phyloP scores from a whole-genome alignment of 306 rosid genomes.

The Rosa lucieae region DNA sequence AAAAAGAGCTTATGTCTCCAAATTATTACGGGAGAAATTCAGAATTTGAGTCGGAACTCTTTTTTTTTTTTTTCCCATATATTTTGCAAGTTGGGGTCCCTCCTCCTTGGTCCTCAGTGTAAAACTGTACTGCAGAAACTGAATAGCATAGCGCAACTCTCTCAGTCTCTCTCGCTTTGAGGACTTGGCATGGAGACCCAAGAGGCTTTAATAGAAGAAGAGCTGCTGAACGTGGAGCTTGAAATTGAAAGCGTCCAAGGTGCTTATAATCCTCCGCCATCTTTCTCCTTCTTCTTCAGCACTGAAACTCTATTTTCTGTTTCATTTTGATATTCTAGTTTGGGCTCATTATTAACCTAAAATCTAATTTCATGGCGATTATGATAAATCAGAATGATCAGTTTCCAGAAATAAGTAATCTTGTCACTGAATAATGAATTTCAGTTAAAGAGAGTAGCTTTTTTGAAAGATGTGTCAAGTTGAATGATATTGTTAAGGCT shows the following conservation, averaged over 20 bases:
- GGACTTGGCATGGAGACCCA: slow-evolving; percentile 49
- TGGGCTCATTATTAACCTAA: not conserved
- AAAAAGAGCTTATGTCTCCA: too few species aligned
- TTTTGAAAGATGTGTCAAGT: not conserved
- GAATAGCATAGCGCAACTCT: too few species aligned
- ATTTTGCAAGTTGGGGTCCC: too few species aligned
- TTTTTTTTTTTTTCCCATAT: too few species aligned
- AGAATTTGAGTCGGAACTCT: too few species aligned
- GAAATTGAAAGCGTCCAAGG: slow-evolving; percentile 86
- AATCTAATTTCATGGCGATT: not conserved
- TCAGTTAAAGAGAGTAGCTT: not conserved
- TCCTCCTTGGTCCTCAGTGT: too few species aligned
- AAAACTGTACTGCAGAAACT: too few species aligned
- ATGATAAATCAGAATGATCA: not conserved
- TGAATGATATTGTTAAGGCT: not conserved
- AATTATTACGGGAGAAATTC: too few species aligned
- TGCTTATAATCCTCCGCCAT: not conserved
- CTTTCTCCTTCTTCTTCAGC: not conserved
- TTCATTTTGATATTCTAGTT: not conserved
- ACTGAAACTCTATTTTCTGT: not conserved
- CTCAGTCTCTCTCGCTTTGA: not conserved
- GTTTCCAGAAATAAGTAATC: not conserved
- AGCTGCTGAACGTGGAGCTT: slow-evolving; percentile 61
- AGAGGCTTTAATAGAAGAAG: slow-evolving; percentile 59
- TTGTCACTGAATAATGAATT: not conserved